Evolutionary conservation across 164 flowering plant genomes (phyloP).

Genomic region (Kalanchoe fedtschenkoi): DNA sequence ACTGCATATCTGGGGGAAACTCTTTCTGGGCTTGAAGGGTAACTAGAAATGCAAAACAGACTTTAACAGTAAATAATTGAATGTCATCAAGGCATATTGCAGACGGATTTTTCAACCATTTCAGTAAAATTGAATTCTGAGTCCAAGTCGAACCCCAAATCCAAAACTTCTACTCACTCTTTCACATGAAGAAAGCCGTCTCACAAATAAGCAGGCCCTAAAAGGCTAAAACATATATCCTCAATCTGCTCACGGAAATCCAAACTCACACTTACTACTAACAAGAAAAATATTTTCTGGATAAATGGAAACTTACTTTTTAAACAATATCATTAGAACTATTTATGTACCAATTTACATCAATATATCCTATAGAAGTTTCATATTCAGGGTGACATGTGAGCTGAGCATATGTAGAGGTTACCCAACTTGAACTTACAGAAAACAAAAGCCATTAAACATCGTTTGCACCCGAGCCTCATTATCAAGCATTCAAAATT

Average conservation of each 20-base stretch:
- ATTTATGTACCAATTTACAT: no score
- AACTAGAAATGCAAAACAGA: slow-evolving; percentile 30
- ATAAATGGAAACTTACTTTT: no score
- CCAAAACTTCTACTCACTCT: no score
- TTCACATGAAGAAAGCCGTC: not conserved
- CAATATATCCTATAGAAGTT: no score
- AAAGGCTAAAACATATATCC: not conserved
- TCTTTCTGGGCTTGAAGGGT: slow-evolving; percentile 84
- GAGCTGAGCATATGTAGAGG: no score
- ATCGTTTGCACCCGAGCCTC: no score
- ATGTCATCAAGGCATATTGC: not conserved
- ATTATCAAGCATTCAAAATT: not conserved
- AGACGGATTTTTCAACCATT: no score
- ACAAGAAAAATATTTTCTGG: not conserved
- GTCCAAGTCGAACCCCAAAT: not conserved
- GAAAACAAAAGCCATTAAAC: no score
- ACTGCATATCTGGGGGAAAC: slow-evolving; percentile 74
- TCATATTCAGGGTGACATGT: no score
- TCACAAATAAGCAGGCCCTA: not conserved
- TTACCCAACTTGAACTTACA: no score
- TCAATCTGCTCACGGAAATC: not conserved
- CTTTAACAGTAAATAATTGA: not conserved
- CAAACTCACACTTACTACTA: not conserved
- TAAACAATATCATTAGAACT: no score
- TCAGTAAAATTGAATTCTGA: no score